A percentile compares a stretch with the other conserved stretches of the same genome.
phyloP scores from a whole-genome alignment of 768 basidiomycete species.

The Phylloporus sp. region DNA sequence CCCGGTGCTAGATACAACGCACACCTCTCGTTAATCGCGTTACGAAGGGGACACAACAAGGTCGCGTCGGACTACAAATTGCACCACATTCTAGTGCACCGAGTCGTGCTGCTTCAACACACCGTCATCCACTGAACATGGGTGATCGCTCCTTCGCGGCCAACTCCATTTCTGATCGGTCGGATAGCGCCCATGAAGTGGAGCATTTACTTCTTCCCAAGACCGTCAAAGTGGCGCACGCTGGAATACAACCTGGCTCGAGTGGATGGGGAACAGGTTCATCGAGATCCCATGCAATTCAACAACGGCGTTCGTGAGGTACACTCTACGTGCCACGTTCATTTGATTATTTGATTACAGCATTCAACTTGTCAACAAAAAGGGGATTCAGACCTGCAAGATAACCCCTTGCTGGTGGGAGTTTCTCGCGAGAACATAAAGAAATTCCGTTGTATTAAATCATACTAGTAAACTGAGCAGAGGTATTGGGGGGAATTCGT shows the following conservation, averaged over 20 bases:
- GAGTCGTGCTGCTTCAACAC: constrained; percentile 23
- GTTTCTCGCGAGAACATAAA: too few relatives aligned
- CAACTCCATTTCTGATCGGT: constrained; percentile 48
- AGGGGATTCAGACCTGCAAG: constrained; percentile 47
- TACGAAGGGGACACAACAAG: constrained; percentile 28
- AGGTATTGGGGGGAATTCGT: constrained; percentile 8
- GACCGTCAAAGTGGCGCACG: constrained; percentile 15
- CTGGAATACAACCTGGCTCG: constrained; percentile 20
- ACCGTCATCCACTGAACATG: constrained; percentile 41
- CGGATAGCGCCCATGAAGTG: constrained; percentile 69
- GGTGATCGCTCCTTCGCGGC: constrained; percentile 42
- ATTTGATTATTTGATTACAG: constrained; percentile 24
- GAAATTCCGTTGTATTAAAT: constrained; percentile 12
- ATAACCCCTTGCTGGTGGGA: too few relatives aligned
- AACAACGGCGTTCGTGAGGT: constrained; percentile 26
- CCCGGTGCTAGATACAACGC: constrained; percentile 56
- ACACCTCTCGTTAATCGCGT: constrained; percentile 59
- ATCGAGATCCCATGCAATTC: constrained; percentile 19
- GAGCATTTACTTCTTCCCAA: constrained; percentile 51
- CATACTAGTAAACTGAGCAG: constrained; percentile 12
- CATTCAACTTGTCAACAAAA: constrained; percentile 40
- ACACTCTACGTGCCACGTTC: not conserved
- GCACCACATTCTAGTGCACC: constrained; percentile 18
- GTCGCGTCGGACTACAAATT: constrained; percentile 28
- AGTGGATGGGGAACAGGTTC: constrained; percentile 36